Evolutionary conservation across 352 stramenopile genomes (phyloP).

Genomic region (Saprolegnia parasitica): DNA sequence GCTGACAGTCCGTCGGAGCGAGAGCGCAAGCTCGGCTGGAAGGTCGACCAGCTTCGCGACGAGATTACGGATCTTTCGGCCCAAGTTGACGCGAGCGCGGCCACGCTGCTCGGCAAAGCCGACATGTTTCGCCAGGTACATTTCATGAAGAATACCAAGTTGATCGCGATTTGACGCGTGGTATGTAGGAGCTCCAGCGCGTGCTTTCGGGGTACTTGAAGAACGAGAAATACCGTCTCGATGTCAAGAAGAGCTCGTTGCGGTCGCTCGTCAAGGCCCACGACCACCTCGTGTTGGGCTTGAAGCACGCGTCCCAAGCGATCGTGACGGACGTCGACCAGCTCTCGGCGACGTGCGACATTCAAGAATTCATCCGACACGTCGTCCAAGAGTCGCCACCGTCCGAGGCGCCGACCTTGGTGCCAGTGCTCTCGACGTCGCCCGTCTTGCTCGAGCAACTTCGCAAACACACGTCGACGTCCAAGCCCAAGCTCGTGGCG

Average conservation of each 20-base stretch:
- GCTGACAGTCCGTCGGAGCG: constrained; percentile 18
- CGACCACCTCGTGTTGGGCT: constrained; percentile 51
- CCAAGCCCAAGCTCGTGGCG: neutral
- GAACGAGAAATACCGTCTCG: constrained; percentile 80
- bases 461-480: neutral
- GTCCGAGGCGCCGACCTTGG: constrained; percentile 17
- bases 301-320: constrained; percentile 36
- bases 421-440: neutral
- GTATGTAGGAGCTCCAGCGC: constrained; percentile 58
- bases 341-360: constrained; percentile 53
- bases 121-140: constrained; percentile 58
- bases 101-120: constrained; percentile 41
- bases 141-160: neutral
- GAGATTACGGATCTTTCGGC: constrained; percentile 43
- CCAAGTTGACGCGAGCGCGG: constrained; percentile 37
- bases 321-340: constrained; percentile 43
- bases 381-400: constrained; percentile 45
- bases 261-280: constrained; percentile 63
- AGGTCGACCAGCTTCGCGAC: constrained; percentile 37
- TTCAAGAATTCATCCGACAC: constrained; percentile 54
- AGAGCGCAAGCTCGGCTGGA: constrained; percentile 11
- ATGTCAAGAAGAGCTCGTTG: constrained; percentile 76
- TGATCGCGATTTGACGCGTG: constrained; percentile 8
- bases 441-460: neutral
- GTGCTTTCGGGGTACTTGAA: constrained; percentile 78